These are phyloP conservation scores for Mycothermus thermophilus DNA, from an alignment of 495 filamentous ascomycete species.

Conservation along the genomic window DNA sequence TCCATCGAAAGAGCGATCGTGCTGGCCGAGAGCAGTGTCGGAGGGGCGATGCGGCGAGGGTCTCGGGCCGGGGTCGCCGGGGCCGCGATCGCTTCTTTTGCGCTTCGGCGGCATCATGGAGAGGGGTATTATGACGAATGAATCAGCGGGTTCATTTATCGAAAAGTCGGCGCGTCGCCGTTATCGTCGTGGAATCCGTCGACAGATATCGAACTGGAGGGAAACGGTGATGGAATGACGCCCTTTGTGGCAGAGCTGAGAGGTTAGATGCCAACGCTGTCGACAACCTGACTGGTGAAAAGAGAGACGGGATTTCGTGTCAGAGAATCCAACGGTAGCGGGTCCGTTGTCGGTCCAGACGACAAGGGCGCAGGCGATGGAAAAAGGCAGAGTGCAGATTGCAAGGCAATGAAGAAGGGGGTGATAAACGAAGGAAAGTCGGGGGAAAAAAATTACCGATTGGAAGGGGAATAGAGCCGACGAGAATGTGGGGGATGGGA, in stretches of 20 bases:
- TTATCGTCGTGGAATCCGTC: background rate
- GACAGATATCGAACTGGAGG: too few species aligned
- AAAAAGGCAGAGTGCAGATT: too few species aligned
- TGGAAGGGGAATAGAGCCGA: too few species aligned
- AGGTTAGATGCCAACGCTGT: conserved; percentile 2
- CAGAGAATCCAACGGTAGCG: too few species aligned
- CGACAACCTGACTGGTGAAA: conserved; percentile 3
- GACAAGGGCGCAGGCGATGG: background rate
- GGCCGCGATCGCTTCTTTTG: conserved; percentile 36
- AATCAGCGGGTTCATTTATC: conserved; percentile 14
- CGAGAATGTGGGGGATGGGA: too few species aligned
- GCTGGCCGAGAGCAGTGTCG: conserved; percentile 33
- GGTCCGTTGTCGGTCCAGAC: conserved; percentile 2
- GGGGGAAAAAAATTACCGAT: conserved; percentile 6
- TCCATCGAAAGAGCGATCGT: conserved; percentile 34
- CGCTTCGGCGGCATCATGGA: conserved; percentile 38
- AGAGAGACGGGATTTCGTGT: background rate
- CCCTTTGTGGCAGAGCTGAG: too few species aligned
- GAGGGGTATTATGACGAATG: conserved; percentile 2
- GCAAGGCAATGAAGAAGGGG: too few species aligned
- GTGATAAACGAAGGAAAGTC: background rate
- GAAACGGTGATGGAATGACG: too few species aligned
- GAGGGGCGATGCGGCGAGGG: conserved; percentile 40
- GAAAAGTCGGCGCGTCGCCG: conserved; percentile 10
- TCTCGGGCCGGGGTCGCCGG: conserved; percentile 30